A percentile compares a stretch with the other conserved stretches of the same genome.
Conservation (phyloP, 2,329 filamentous ascomycete genomes). For the Trichoderma gracile region DNA sequence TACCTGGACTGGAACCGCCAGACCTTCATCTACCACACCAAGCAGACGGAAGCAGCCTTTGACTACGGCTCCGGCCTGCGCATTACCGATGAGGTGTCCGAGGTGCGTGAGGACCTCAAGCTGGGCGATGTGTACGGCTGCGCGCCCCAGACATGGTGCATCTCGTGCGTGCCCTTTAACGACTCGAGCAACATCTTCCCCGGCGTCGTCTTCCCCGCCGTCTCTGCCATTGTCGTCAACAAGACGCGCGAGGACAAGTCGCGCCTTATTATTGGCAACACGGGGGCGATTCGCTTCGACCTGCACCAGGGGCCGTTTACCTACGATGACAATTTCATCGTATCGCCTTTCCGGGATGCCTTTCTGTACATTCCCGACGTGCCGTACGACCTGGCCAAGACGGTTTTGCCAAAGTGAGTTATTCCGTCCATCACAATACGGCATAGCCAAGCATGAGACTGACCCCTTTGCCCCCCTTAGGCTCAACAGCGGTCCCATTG, state of each 20-base stretch:
- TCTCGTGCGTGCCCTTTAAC: slow-evolving; percentile 55
- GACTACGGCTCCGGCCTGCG: slow-evolving; percentile 50
- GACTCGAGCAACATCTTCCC: slow-evolving; percentile 56
- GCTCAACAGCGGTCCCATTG: slow-evolving; percentile 46
- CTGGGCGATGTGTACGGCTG: slow-evolving; percentile 61
- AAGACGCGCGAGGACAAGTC: slow-evolving; percentile 50
- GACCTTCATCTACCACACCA: slow-evolving; percentile 65
- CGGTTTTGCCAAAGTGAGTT: slow-evolving; percentile 35
- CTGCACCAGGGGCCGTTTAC: slow-evolving; percentile 64
- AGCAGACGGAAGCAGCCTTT: slow-evolving; percentile 51
- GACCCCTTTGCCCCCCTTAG: slow-evolving; percentile 22
- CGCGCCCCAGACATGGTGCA: slow-evolving; percentile 60
- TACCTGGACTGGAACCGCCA: slow-evolving; percentile 69
- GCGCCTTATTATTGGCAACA: slow-evolving; percentile 61
- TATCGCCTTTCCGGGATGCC: slow-evolving; percentile 55
- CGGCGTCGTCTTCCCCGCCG: slow-evolving; percentile 50
- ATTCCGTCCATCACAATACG: background rate
- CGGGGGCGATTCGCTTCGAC: slow-evolving; percentile 62
- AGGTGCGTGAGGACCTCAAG: slow-evolving; percentile 53
- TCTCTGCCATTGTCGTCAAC: slow-evolving; percentile 55
- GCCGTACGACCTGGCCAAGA: slow-evolving; percentile 47
- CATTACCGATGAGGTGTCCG: slow-evolving; percentile 53
- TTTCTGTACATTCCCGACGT: slow-evolving; percentile 57
- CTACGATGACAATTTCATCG: slow-evolving; percentile 53
- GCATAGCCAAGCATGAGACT: too few species aligned